Evolutionary conservation across 2,329 filamentous ascomycete species (phyloP), one percentile per base, ranked within the genome.

Genomic region (Falciphora oryzae): DNA sequence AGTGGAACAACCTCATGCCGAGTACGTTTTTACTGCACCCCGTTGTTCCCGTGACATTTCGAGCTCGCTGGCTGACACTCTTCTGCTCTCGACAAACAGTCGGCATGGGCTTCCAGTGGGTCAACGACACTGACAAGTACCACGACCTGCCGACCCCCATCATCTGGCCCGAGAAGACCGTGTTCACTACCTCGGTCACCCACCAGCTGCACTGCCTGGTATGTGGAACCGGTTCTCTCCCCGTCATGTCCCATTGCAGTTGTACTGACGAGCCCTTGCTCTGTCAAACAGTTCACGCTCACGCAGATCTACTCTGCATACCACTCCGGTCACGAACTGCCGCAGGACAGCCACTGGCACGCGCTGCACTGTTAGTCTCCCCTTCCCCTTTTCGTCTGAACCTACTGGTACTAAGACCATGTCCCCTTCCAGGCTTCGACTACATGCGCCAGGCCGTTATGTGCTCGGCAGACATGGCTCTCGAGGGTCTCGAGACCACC

Each of bases 371-470:
- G 59, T 44, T 16, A 22, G 38, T 44, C 16, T 44, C 4, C 7
- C 16, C 13, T 6, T 7, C 13, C 8, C 38, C 38, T 1, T 32
- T 11, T 32, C 6, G 14, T 6, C 38, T 44, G 4, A 32, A 18
- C 13, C 2, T 44, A 16, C 38, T 44, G 38, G 18, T 16, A 22
- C 38, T 44, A 44, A 44, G 1, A 22, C 38, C 16, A 13, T 81
- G 79, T 7, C 38, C 13, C 14, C 13, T 18, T 44, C 13, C 38
- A 44, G 38, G 38, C 73, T 79, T 81, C 70, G 76, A 78, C 68
- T 81, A 81, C 70, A 75, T 81, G 71, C 73, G 79, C 14, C 77
- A 81, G 69, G 77, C 77, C 56, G 77, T 81, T 66, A 76, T 80
- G 74, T 81, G 79, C 70, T 75, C 73, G 32, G 76, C 77, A 63